phyloP scores from a whole-genome alignment of 352 stramenopile species.

The Elongisporangium undulatum region DNA sequence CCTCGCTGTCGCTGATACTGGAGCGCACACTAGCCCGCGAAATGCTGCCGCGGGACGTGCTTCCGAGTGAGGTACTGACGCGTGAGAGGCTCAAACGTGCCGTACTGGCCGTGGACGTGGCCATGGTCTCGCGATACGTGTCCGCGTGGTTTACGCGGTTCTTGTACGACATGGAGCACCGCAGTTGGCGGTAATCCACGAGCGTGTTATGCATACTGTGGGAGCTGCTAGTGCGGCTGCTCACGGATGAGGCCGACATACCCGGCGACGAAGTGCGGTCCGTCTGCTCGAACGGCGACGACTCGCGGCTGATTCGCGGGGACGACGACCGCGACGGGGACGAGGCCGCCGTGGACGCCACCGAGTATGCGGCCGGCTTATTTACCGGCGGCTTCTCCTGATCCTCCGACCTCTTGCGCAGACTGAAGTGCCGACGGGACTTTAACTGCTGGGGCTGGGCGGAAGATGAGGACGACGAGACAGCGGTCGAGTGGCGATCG shows the following conservation, averaged over 20 bases:
- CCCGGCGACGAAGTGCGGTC: constrained; percentile 3
- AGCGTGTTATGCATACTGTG: constrained; percentile 39
- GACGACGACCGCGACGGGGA: constrained; percentile 7
- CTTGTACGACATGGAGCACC: constrained; percentile 86
- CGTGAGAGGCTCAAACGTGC: constrained; percentile 29
- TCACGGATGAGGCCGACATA: constrained; percentile 6
- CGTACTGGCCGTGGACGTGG: constrained; percentile 16
- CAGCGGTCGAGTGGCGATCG: not conserved
- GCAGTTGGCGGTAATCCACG: constrained; percentile 69
- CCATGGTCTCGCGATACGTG: constrained; percentile 18
- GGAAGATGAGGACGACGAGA: constrained; percentile 38
- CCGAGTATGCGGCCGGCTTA: constrained; percentile 9
- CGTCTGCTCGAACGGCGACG: constrained; percentile 9
- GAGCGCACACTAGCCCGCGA: not conserved
- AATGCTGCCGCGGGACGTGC: not conserved
- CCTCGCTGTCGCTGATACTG: constrained; percentile 3
- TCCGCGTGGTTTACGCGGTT: constrained; percentile 46
- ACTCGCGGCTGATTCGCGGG: constrained; percentile 10
- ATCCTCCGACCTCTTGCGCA: constrained; percentile 47
- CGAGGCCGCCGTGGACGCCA: constrained; percentile 10
- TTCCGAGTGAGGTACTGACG: constrained; percentile 3
- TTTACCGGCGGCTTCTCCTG: constrained; percentile 7
- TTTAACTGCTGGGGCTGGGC: constrained; percentile 47
- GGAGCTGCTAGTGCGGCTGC: constrained; percentile 12
- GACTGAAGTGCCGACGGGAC: constrained; percentile 52